Conservation (phyloP, 345 rosid genomes). For the Gossypium anomalum region DNA sequence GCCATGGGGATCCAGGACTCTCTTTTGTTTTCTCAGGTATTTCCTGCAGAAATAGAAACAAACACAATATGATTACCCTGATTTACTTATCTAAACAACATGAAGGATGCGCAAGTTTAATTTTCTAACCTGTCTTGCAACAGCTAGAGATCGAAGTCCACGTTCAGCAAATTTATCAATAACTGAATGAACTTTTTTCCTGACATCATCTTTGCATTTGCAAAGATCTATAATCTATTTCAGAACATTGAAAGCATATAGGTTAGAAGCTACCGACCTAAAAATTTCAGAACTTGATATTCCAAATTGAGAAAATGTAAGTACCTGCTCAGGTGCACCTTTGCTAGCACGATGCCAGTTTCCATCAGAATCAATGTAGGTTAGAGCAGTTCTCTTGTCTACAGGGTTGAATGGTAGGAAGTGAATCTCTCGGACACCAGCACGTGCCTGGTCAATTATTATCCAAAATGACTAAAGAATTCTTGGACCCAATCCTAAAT, state of each 20-base stretch:
- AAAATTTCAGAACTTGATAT: neutral
- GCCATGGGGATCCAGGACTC: conserved; percentile 74
- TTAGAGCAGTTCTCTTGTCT: conserved; percentile 89
- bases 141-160: conserved; percentile 84
- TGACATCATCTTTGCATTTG: conserved; percentile 69
- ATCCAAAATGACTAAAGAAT: neutral
- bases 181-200: conserved; percentile 60
- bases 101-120: conserved; percentile 3
- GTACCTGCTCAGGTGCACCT: conserved; percentile 94
- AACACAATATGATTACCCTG: neutral
- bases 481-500: conserved; percentile 4
- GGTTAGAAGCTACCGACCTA: neutral
- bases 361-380: conserved; percentile 72
- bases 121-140: conserved; percentile 72
- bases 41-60: conserved; percentile 42
- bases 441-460: conserved; percentile 55
- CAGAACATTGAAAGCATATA: conserved; percentile 3
- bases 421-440: conserved; percentile 70
- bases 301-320: neutral
- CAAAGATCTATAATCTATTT: conserved; percentile 64
- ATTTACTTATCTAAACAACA: neutral
- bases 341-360: conserved; percentile 83
- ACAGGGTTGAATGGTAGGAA: conserved; percentile 90
- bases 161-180: conserved; percentile 92
- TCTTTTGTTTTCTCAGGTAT: conserved; percentile 79